phyloP scores from a whole-genome alignment of 345 rosid genomes.

The Salix exigua region DNA sequence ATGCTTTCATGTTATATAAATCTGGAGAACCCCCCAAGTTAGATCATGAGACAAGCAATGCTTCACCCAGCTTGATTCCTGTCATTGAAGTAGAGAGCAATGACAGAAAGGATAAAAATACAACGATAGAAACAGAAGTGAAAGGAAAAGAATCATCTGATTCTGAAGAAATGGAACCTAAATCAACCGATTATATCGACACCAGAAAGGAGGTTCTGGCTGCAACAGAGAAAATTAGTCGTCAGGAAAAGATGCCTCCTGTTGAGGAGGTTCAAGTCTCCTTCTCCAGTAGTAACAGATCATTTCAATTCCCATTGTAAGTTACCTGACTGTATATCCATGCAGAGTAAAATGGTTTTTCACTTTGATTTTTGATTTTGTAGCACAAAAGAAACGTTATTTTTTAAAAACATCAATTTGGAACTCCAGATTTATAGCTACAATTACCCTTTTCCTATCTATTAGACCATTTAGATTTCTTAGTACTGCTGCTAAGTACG shows the following conservation, averaged over 20 bases:
- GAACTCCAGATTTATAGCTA: neutral
- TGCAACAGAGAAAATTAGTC: conserved; percentile 4
- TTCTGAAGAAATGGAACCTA: neutral
- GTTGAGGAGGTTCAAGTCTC: conserved; percentile 16
- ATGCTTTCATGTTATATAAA: conserved; percentile 37
- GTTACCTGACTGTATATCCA: conserved; percentile 3
- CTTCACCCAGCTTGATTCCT: conserved; percentile 22
- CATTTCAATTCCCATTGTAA: conserved; percentile 78
- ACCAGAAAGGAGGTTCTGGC: neutral
- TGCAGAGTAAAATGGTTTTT: neutral
- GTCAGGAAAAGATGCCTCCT: conserved; percentile 12
- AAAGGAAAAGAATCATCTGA: neutral
- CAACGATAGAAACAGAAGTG: neutral
- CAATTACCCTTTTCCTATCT: neutral
- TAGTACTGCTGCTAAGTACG: neutral
- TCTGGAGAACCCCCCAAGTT: conserved; percentile 54
- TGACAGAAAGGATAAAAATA: neutral
- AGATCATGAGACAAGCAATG: conserved; percentile 36
- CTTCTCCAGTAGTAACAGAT: conserved; percentile 42
- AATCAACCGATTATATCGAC: neutral
- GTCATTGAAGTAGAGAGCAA: conserved; percentile 26
- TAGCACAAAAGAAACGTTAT: neutral
- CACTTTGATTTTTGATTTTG: neutral
- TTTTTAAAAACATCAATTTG: neutral
- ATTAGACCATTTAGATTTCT: neutral